Base-by-base conservation (phyloP, 805 yeast genomes). In the Starmerella davenportii region DNA sequence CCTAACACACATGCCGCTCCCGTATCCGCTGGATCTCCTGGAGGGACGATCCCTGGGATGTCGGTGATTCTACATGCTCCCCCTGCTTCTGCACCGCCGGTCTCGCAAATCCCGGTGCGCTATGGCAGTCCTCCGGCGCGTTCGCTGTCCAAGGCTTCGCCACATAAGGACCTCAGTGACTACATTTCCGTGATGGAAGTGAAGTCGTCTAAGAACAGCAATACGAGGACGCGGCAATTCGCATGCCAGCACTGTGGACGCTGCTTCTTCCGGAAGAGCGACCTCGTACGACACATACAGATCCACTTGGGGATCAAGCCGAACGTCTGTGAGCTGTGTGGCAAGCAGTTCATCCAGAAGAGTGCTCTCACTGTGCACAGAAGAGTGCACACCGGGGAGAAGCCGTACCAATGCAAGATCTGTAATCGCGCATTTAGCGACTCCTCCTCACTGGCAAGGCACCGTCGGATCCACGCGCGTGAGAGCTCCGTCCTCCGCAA, bases 341-440 rank as follows among this genome's bases (percentile, higher is more conserved):
- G 70, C 35, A 80, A 81, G 54, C 73, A 70, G 38, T 82, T 82
- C 61, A 76, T 79, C 48, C 69, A 93, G 51, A 85, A 93, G 7
- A 75, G 84, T 9, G 80, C 90, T 1, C 61, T 81, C 39, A 76
- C 74, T 45, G 81, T 85, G 3, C 94, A 82, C 56, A 63, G 68
- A 46, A 70, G 80, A 46, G 76, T 79, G 5, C 94, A 82, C 54
- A 76, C 82, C 0, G 84, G 84, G n/a, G 82, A 74, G 51, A 76
- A 75, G 47, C 84, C 84, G 7, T 76, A 71, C 52, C 59, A 60
- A 40, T 76, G 82, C 53, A 55, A 61, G 14, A 44, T 49, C 14
- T 60, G 64, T 40, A 45, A 42, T 19, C 52, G 58, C 21, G 49
- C 52, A 15, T 57, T 57, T 39, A 53, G 59, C 37, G 62, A 57